Evolutionary conservation across 257 asterid species (phyloP).

Genomic region (Verbascum thapsus): DNA sequence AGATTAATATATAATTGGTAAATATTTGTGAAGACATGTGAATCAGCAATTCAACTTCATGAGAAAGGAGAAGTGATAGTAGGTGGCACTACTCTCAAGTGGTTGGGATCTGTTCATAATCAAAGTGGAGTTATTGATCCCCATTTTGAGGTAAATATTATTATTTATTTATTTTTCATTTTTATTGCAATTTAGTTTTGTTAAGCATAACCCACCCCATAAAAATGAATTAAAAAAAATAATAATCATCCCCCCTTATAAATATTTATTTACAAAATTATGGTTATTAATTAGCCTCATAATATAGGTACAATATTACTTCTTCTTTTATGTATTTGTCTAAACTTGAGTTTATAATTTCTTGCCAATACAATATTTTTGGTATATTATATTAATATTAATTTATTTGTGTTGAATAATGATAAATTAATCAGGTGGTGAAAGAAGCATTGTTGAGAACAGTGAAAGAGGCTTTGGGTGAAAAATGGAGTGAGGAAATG

Average conservation of each 20-base stretch:
- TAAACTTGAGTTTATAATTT: too few relatives aligned
- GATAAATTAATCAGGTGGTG: slow-evolving; percentile 40
- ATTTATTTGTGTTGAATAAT: neutral
- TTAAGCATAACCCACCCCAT: neutral
- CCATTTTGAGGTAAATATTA: slow-evolving; percentile 51
- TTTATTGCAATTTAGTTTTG: neutral
- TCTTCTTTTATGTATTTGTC: too few relatives aligned
- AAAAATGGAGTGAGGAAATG: slow-evolving; percentile 60
- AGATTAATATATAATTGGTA: neutral
- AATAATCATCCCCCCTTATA: neutral
- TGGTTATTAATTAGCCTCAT: neutral
- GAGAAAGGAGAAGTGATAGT: slow-evolving; percentile 71
- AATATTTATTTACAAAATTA: neutral
- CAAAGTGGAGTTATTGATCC: slow-evolving; percentile 57
- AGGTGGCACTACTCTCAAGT: slow-evolving; percentile 52
- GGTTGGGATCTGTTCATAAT: slow-evolving; percentile 60
- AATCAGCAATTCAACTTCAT: slow-evolving; percentile 56
- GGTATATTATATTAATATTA: too few relatives aligned
- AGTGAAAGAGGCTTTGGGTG: slow-evolving; percentile 53
- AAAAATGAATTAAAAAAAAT: neutral
- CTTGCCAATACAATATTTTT: too few relatives aligned
- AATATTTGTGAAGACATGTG: slow-evolving; percentile 48
- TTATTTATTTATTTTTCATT: too few relatives aligned
- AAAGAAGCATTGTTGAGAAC: slow-evolving; percentile 65
- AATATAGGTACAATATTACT: too few relatives aligned